Evolutionary conservation across 768 basidiomycete species (phyloP).

Genomic region (Leccinum rimulosum): DNA sequence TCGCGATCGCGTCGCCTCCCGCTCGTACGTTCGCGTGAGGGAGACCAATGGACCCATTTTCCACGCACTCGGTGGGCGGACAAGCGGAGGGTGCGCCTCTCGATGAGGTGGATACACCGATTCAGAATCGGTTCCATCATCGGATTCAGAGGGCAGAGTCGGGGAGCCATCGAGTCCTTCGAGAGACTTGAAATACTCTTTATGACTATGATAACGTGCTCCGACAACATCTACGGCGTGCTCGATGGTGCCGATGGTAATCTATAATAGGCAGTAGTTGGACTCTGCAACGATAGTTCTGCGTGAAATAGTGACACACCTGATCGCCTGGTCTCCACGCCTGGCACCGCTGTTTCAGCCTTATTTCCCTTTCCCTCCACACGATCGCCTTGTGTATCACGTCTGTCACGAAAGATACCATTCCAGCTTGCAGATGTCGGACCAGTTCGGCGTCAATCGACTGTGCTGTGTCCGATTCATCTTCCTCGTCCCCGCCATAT

Average conservation of each 20-base stretch:
- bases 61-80: conserved; percentile 30
- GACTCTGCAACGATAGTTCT: neutral
- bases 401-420: conserved; percentile 51
- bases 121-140: neutral
- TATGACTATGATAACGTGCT: conserved; percentile 35
- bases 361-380: conserved; percentile 55
- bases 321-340: conserved; percentile 53
- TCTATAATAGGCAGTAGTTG: conserved; percentile 31
- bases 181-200: conserved; percentile 40
- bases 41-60: conserved; percentile 9
- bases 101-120: conserved; percentile 23
- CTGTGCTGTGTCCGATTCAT: conserved; percentile 19
- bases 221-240: conserved; percentile 52
- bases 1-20: conserved; percentile 17
- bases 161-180: conserved; percentile 13
- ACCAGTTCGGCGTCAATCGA: conserved; percentile 52
- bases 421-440: conserved; percentile 41
- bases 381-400: conserved; percentile 51
- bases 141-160: neutral
- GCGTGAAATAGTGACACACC: conserved; percentile 26
- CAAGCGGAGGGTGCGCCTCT: conserved; percentile 35
- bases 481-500: conserved; percentile 22
- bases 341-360: conserved; percentile 56
- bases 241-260: conserved; percentile 42
- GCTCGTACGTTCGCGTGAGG: conserved; percentile 25